These are phyloP conservation scores for Coniochaeta pulveracea DNA, from an alignment of 2,329 filamentous ascomycete species.

Conservation along the genomic window DNA sequence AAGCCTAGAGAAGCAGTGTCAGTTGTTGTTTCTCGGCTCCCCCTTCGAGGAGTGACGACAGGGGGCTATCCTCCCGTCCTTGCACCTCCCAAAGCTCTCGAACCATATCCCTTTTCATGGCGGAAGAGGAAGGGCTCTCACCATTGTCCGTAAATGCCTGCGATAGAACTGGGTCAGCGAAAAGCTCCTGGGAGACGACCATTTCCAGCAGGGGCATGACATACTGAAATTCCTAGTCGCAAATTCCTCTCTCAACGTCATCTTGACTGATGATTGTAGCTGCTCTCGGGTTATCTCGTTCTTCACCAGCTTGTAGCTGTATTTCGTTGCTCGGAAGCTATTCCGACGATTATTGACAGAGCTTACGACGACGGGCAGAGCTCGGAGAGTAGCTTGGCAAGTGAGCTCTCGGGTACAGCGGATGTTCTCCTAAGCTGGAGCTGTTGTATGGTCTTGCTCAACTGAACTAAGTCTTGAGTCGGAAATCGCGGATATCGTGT, in stretches of 20 bases:
- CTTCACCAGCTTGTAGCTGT: background rate
- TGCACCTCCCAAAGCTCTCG: slow-evolving; percentile 2
- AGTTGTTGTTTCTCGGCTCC: slow-evolving; percentile 1
- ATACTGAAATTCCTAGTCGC: slow-evolving; percentile 64
- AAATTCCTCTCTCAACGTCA: slow-evolving; percentile 64
- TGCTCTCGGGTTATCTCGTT: slow-evolving; percentile 1
- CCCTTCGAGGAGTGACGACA: slow-evolving; percentile 1
- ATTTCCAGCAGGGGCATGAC: slow-evolving; percentile 22
- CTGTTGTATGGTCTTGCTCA: too few species aligned
- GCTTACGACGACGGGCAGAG: slow-evolving; percentile 4
- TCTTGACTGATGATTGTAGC: slow-evolving; percentile 29
- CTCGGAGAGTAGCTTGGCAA: background rate
- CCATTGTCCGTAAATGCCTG: slow-evolving; percentile 70
- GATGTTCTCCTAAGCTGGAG: too few species aligned
- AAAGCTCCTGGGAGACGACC: background rate
- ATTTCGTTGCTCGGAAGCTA: background rate
- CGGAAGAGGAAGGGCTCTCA: slow-evolving; percentile 29
- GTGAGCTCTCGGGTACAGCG: background rate
- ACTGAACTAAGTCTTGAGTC: too few species aligned
- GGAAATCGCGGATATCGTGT: too few species aligned
- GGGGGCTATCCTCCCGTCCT: too few species aligned
- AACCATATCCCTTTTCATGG: slow-evolving; percentile 2
- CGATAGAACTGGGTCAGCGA: slow-evolving; percentile 20
- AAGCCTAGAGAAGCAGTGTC: slow-evolving; percentile 35
- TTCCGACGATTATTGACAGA: background rate